Base-by-base conservation (phyloP, 1,284 basidiomycete species). In the Cystobasidium sp. region DNA sequence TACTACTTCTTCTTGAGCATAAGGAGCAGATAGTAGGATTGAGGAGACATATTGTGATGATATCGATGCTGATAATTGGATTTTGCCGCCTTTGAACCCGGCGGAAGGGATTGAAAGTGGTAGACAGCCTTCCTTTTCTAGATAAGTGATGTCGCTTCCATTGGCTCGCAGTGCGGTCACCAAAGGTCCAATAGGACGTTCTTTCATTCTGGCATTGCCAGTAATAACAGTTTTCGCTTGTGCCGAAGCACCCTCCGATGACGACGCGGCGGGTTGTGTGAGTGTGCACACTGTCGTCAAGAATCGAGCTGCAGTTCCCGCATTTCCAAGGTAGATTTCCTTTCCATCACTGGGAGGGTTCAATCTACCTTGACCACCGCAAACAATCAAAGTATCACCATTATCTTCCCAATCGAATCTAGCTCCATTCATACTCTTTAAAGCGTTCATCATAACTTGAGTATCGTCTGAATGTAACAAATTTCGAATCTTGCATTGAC, bases 11-110 rank as follows among this genome's bases (percentile, higher is more conserved):
- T 93, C 87, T 49, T 84, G 81, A 0, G 96, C 95, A 81, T 98
- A 99, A 0, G 96, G 96, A 0, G 96, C 95, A 80, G 94, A 97
- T 47, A 99, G 90, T 8, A 99, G 87, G 82, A 98, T 93, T 1
- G 94, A 95, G 1, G 94, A 97, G 47, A 99, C 97, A 81, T 99
- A 99, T 89, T 99, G 97, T 78, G 91, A 94, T 10, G 94, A 97
- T 9, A 99, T 93, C 80, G 89, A 93, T 3, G 97, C 97, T 0
- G 95, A 91, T 69, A 99, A 89, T 81, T 90, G 87, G 80, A 99
- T 94, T 31, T 84, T 87, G 0, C 91, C 90, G 20, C 96, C 97
- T 68, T 87, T 87, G 70, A 98, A 87, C 4, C 95, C 94, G 8
- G 77, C 58, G n/a, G 90, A 87, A 0, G 87, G 86, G 78, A 99